Base-by-base conservation (phyloP, 495 filamentous ascomycete genomes). In the Aspergillus incahuasiensis region DNA sequence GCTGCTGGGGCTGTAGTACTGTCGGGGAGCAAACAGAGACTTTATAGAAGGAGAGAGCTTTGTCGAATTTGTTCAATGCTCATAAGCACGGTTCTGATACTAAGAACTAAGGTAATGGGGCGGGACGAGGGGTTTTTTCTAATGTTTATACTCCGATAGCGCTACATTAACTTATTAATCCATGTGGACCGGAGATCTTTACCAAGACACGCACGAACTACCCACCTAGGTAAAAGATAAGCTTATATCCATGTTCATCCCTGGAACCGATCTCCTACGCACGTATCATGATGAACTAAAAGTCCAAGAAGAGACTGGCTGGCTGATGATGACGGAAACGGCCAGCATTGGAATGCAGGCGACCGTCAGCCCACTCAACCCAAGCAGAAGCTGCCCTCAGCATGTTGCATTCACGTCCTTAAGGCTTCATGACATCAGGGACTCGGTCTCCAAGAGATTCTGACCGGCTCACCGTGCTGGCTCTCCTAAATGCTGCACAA, bases 1-100 rank as follows among this genome's bases (percentile, higher is more conserved):
- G 61, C 70, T 82, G 38, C 68, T 79, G 16, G 66, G 69, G 67
- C 61, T 80, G 15, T 68, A 67, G 62, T 79, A 39, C 24, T 45
- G 7, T 47, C 22, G n/a, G 11, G 25, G 12, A 3, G 15, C 13
- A 40, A n/a, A 40, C 3, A n/a, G 13, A 12, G 9, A 2, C 4
- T 16, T 16, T 13, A 16, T 16, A 4, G 15, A 40, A 18, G 3
- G 38, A 12, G 38, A 40, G 38, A 8, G 3, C 15, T 16, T 40
- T 40, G 38, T 18, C 38, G n/a, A 40, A 16, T 18, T 6, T 40
- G 12, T 35, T 9, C 2, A n/a, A 15, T 35, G 32, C 12, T 35
- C 2, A 12, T 35, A 11, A 12, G 32, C 9, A 35, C 4, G 2
- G 9, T 35, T 35, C 32, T 35, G 12, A 35, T 35, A 15, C 6